phyloP scores from a whole-genome alignment of 2,329 filamentous ascomycete species.

The Aspergillus jensenii region DNA sequence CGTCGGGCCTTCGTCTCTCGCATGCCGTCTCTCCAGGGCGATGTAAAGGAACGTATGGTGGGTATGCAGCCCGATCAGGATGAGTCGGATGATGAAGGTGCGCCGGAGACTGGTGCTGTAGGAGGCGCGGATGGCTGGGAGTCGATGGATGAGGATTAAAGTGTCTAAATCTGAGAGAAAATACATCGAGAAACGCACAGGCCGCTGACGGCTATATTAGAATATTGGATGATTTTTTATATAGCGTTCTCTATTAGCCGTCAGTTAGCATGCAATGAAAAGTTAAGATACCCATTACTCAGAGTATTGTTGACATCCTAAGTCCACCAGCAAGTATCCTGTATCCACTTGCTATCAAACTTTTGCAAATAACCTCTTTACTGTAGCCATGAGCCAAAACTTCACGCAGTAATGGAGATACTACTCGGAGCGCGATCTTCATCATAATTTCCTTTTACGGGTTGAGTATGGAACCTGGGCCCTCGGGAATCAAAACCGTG shows the following conservation, averaged over 20 bases:
- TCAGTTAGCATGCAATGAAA: slow-evolving; percentile 14
- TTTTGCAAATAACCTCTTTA: background rate
- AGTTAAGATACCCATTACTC: slow-evolving; percentile 22
- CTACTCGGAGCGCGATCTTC: too few relatives aligned
- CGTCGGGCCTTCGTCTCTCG: slow-evolving; percentile 77
- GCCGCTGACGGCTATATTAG: background rate
- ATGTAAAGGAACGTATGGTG: slow-evolving; percentile 73
- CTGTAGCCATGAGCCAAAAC: too few relatives aligned
- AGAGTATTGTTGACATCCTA: background rate
- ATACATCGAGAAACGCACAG: background rate
- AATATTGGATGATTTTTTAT: slow-evolving; percentile 1
- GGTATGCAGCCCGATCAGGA: slow-evolving; percentile 66
- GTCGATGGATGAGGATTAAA: slow-evolving; percentile 55
- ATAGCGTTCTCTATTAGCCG: background rate
- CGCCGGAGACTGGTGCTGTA: slow-evolving; percentile 50
- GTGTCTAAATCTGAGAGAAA: background rate
- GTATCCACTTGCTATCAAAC: background rate
- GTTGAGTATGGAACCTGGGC: too few relatives aligned
- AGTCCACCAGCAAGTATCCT: background rate
- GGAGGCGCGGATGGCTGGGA: slow-evolving; percentile 54
- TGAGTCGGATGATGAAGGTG: slow-evolving; percentile 65
- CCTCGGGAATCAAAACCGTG: too few relatives aligned
- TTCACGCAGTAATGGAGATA: too few relatives aligned
- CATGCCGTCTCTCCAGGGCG: slow-evolving; percentile 60
- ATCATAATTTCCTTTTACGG: background rate